phyloP scores from a whole-genome alignment of 768 basidiomycete species.

The Tricholoma flavovirens region DNA sequence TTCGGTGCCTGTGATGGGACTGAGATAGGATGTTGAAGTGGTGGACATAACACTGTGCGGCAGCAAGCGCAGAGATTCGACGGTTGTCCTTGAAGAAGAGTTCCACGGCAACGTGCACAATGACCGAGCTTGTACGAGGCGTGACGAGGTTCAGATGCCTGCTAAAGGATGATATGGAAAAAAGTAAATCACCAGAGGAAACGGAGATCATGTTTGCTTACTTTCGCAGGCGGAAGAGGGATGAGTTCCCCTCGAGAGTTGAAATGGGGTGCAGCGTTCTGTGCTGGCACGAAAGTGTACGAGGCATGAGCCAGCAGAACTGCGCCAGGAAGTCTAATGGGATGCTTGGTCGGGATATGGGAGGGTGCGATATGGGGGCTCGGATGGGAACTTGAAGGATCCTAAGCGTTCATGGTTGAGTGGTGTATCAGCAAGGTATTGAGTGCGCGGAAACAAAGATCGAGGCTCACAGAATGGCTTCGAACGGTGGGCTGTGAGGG shows the following conservation, averaged over 20 bases:
- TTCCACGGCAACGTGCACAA: slow-evolving; percentile 8
- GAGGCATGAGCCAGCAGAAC: slow-evolving; percentile 1
- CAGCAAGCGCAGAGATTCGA: slow-evolving; percentile 8
- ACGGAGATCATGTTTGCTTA: not conserved
- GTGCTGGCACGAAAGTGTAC: not conserved
- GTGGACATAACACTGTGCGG: not conserved
- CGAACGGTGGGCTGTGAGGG: not conserved
- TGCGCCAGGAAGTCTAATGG: not conserved
- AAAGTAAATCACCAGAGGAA: not conserved
- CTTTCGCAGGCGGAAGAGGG: not conserved
- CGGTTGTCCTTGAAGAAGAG: not conserved
- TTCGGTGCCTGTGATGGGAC: not conserved
- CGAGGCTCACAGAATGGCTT: slow-evolving; percentile 5
- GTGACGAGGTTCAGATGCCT: not conserved
- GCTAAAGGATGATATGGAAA: not conserved
- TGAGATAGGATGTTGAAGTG: not conserved
- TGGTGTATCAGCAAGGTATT: not conserved
- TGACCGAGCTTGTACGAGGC: slow-evolving; percentile 1
- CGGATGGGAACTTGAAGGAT: not conserved
- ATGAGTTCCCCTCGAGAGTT: slow-evolving; percentile 15
- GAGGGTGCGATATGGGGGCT: not conserved
- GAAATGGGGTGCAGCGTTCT: slow-evolving; percentile 10
- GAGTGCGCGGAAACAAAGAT: not conserved
- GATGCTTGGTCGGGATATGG: not conserved
- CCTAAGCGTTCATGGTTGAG: not conserved